Evolutionary conservation across 345 rosid genomes (phyloP), one percentile per base, ranked within the genome.

Genomic region (Citrus glauca): DNA sequence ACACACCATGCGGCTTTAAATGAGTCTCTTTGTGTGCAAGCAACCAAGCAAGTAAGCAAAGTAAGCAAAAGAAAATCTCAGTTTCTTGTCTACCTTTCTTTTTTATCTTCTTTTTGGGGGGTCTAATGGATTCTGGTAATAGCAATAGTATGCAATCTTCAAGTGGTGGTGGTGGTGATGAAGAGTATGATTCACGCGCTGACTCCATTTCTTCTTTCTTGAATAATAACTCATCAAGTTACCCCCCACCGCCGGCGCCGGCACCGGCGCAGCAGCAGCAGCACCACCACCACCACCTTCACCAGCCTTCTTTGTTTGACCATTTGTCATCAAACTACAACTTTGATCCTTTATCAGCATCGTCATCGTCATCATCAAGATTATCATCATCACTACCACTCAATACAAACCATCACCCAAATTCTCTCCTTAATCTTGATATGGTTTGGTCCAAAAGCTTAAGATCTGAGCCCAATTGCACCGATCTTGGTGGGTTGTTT

Each of bases 61-160:
- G 68, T 2, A 33, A 69, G 27, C 53, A 69, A 27, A 35, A 56
- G 25, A 72, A 33, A 33, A 63, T 75, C 53, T 77, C 65, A 69
- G 71, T 20, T 30, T 33, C 69, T 66, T 35, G 73, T 69, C 61
- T 75, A 61, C 50, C 50, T 45, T 66, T 57, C 66, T 17, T 71
- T 33, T 77, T 13, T 50, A 62, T 25, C 69, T 19, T 57, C 9
- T 25, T 24, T 37, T 72, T 20, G 32, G 19, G 22, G 11, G 0
- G 22, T 19, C 57, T 62, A 32, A 94, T 93, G 98, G 97, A 90
- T 83, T 94, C 98, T 71, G 91, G 88, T 72, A 91, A 92, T 72
- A 90, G 92, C 53, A 92, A 93, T 33, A 93, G 98, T 80, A 80
- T 90, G 85, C 97, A 92, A 77, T 92, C 97, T 32, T 92, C 98